These are phyloP conservation scores for Rhynchosporium agropyri DNA, from an alignment of 2,329 filamentous ascomycete species.

Conservation along the genomic window DNA sequence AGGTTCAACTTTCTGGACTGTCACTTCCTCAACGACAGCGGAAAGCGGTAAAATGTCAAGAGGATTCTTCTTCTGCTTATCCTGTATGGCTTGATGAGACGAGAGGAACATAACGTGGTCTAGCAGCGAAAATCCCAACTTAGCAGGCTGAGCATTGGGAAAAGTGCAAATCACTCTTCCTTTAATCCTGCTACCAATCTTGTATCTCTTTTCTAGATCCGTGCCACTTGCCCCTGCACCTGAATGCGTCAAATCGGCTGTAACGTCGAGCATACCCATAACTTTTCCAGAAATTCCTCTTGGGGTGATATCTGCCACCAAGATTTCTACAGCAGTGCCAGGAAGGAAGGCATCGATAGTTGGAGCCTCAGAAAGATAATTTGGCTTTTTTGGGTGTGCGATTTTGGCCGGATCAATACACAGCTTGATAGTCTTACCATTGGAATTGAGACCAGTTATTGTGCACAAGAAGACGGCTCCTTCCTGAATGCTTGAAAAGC, in stretches of 20 bases:
- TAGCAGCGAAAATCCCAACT: slow-evolving; percentile 84
- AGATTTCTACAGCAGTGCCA: slow-evolving; percentile 83
- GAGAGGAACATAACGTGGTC: slow-evolving; percentile 76
- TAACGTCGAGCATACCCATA: slow-evolving; percentile 88
- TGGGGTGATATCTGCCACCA: slow-evolving; percentile 74
- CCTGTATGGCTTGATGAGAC: slow-evolving; percentile 48
- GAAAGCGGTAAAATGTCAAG: slow-evolving; percentile 69
- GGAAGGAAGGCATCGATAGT: slow-evolving; percentile 90
- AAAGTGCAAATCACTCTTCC: slow-evolving; percentile 88
- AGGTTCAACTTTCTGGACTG: slow-evolving; percentile 76
- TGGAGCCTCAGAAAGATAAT: slow-evolving; percentile 72
- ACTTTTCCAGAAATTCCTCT: slow-evolving; percentile 87
- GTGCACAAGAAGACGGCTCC: slow-evolving; percentile 85
- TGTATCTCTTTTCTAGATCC: slow-evolving; percentile 76
- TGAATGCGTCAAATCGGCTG: slow-evolving; percentile 88
- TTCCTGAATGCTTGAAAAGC: slow-evolving; percentile 72
- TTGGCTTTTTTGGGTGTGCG: slow-evolving; percentile 65
- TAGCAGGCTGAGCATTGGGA: slow-evolving; percentile 74
- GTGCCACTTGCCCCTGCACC: slow-evolving; percentile 70
- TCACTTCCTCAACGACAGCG: slow-evolving; percentile 74
- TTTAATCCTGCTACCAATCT: slow-evolving; percentile 81
- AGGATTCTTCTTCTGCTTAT: slow-evolving; percentile 51
- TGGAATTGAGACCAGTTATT: slow-evolving; percentile 72
- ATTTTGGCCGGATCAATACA: slow-evolving; percentile 73
- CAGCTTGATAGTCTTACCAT: slow-evolving; percentile 84